Conservation (phyloP, 768 basidiomycete species). For the Trametes coccinea region DNA sequence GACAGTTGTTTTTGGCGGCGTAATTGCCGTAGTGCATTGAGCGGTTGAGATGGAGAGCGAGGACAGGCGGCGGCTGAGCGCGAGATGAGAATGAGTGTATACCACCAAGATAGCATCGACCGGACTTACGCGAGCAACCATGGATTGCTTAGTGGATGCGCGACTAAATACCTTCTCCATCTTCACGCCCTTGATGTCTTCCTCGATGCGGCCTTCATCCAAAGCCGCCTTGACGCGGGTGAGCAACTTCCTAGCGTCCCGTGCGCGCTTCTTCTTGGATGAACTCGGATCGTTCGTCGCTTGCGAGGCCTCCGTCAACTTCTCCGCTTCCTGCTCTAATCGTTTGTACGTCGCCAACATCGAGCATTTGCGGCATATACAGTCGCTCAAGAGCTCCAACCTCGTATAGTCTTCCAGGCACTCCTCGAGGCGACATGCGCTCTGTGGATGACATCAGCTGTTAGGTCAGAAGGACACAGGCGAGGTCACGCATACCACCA, state of each 20-base stretch:
- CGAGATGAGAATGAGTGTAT: background rate
- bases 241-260: slow-evolving; percentile 70
- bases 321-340: slow-evolving; percentile 61
- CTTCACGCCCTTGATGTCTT: slow-evolving; percentile 78
- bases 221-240: slow-evolving; percentile 60
- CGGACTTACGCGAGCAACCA: slow-evolving; percentile 80
- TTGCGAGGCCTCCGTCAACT: slow-evolving; percentile 40
- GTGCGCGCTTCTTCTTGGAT: slow-evolving; percentile 75
- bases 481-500: slow-evolving; percentile 48
- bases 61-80: slow-evolving; percentile 75
- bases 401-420: slow-evolving; percentile 88
- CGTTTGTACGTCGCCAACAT: slow-evolving; percentile 72
- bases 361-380: slow-evolving; percentile 90
- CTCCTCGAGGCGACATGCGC: slow-evolving; percentile 71
- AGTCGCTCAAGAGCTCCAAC: slow-evolving; percentile 86
- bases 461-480: background rate
- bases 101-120: background rate
- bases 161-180: slow-evolving; percentile 75
- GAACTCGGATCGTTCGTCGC: slow-evolving; percentile 48
- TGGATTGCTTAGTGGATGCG: slow-evolving; percentile 86
- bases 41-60: slow-evolving; percentile 89
- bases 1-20: slow-evolving; percentile 82
- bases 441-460: slow-evolving; percentile 37
- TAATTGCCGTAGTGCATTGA: slow-evolving; percentile 79
- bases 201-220: slow-evolving; percentile 76